phyloP scores from a whole-genome alignment of 1,284 basidiomycete species.

The Phaffia rhodozyma region DNA sequence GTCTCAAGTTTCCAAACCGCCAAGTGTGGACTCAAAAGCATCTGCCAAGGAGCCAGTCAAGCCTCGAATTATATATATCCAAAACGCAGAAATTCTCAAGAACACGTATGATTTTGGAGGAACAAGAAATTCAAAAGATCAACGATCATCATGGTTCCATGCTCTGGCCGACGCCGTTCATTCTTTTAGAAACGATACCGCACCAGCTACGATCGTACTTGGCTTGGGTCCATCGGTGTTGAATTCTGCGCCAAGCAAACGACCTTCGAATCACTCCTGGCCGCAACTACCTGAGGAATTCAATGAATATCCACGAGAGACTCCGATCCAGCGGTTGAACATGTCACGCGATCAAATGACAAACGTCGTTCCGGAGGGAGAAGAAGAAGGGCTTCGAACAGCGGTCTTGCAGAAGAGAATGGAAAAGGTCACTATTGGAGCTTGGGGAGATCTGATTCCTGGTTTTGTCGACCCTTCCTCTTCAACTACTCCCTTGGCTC shows the following conservation, averaged over 20 bases:
- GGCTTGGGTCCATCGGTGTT: slow-evolving; percentile 64
- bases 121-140: not conserved
- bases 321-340: slow-evolving; percentile 23
- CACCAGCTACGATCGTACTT: slow-evolving; percentile 64
- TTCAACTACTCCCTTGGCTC: not conserved
- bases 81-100: slow-evolving; percentile 63
- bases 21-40: slow-evolving; percentile 23
- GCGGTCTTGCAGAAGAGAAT: slow-evolving; percentile 47
- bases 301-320: too few species aligned
- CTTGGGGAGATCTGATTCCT: not conserved
- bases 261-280: not conserved
- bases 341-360: slow-evolving; percentile 28
- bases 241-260: slow-evolving; percentile 29
- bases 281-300: too few species aligned
- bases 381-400: slow-evolving; percentile 40
- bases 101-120: slow-evolving; percentile 44
- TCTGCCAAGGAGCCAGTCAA: slow-evolving; percentile 29
- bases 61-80: slow-evolving; percentile 69
- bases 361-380: too few species aligned
- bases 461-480: not conserved
- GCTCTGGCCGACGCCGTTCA: slow-evolving; percentile 61
- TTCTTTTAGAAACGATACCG: slow-evolving; percentile 46
- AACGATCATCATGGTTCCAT: slow-evolving; percentile 52
- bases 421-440: not conserved
- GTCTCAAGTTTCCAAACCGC: not conserved